Evolutionary conservation across 1,284 basidiomycete genomes (phyloP).

Genomic region (Ustilago xerochloae): DNA sequence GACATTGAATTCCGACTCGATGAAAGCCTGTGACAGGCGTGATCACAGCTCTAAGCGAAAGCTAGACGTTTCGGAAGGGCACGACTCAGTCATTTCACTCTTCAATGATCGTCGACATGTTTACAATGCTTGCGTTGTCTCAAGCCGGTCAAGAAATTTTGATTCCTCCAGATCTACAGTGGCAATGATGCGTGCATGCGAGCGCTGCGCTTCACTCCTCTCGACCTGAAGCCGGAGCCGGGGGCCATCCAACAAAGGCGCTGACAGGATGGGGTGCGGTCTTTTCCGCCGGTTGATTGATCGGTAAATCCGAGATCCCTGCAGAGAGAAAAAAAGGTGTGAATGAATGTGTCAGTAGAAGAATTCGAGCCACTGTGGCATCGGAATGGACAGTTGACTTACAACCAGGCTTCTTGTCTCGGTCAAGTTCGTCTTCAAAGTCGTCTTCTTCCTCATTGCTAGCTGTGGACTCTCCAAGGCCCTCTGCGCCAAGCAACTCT

Average conservation of each 20-base stretch:
- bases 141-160: no score
- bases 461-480: conserved; percentile 22
- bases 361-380: background rate
- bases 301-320: conserved; percentile 50
- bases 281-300: conserved; percentile 49
- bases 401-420: conserved; percentile 37
- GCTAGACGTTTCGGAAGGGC: background rate
- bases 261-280: conserved; percentile 43
- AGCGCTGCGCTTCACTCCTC: conserved; percentile 5
- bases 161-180: no score
- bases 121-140: background rate
- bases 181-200: background rate
- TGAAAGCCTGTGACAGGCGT: no score
- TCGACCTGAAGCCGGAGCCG: conserved; percentile 11
- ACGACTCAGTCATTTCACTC: no score
- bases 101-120: background rate
- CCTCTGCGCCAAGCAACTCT: conserved; percentile 33
- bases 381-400: conserved; percentile 3
- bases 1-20: no score
- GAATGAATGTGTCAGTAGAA: conserved; percentile 1
- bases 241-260: conserved; percentile 46
- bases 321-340: background rate
- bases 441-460: conserved; percentile 45
- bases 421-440: conserved; percentile 28
- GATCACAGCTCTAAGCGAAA: no score